phyloP scores from a whole-genome alignment of 2,329 filamentous ascomycete species.

The Fusarium mundagurra region DNA sequence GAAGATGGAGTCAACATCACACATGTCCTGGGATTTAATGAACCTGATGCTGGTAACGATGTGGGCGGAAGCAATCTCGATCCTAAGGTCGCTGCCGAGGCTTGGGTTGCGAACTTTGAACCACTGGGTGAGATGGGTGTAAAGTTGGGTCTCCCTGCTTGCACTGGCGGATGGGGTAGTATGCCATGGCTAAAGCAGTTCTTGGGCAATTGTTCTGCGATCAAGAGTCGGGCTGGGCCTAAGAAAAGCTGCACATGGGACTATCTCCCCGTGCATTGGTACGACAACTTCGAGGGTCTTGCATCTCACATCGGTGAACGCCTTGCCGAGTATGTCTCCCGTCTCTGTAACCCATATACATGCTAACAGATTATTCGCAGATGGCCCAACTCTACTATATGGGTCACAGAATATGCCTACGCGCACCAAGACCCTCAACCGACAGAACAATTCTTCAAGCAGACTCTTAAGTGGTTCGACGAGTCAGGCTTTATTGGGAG shows the following conservation, averaged over 20 bases:
- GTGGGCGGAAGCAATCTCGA: constrained; percentile 72
- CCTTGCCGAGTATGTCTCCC: constrained; percentile 45
- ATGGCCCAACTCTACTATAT: constrained; percentile 71
- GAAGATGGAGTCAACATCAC: constrained; percentile 64
- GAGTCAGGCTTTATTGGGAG: constrained; percentile 63
- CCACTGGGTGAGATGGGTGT: constrained; percentile 72
- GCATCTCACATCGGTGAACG: constrained; percentile 71
- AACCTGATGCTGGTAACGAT: constrained; percentile 69
- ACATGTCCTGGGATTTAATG: constrained; percentile 81
- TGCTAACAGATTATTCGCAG: constrained; percentile 45
- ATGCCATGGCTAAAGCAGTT: constrained; percentile 75
- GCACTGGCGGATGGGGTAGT: constrained; percentile 69
- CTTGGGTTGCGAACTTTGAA: constrained; percentile 77
- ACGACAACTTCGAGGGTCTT: constrained; percentile 74
- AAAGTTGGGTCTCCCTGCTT: constrained; percentile 75
- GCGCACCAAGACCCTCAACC: constrained; percentile 63
- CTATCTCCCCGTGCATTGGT: constrained; percentile 74
- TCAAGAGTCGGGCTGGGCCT: constrained; percentile 57
- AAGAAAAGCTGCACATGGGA: constrained; percentile 68
- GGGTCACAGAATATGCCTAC: constrained; percentile 82
- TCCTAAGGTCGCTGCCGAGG: constrained; percentile 68
- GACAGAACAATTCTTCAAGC: constrained; percentile 75
- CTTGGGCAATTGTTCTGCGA: constrained; percentile 68
- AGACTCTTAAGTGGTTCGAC: constrained; percentile 73
- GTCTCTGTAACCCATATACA: neutral